These are phyloP conservation scores for Leucosporidium scottii DNA, from an alignment of 768 basidiomycete species.

Conservation along the genomic window DNA sequence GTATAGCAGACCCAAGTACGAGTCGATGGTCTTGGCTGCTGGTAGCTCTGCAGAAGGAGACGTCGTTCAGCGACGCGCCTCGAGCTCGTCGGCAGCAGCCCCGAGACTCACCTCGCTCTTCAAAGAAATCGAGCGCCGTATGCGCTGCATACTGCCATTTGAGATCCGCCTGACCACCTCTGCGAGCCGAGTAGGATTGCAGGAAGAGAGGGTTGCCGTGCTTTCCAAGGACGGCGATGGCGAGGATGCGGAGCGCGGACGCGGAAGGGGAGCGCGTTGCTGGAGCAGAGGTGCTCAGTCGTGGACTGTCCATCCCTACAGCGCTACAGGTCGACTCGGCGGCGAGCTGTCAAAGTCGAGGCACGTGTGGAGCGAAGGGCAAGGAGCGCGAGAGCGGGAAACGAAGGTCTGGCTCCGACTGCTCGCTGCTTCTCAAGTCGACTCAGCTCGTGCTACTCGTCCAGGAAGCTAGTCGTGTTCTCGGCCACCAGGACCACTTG, in stretches of 20 bases:
- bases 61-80: neutral
- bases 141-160: slow-evolving; percentile 83
- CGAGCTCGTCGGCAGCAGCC: neutral
- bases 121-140: slow-evolving; percentile 80
- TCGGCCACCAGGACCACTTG: no score
- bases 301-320: no score
- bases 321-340: no score
- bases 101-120: slow-evolving; percentile 66
- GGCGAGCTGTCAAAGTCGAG: no score
- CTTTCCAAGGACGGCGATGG: slow-evolving; percentile 34
- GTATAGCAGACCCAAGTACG: slow-evolving; percentile 77
- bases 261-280: no score
- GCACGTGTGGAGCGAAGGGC: no score
- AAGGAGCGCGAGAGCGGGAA: no score
- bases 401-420: no score
- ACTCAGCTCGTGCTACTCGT: no score
- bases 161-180: slow-evolving; percentile 55
- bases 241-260: slow-evolving; percentile 19
- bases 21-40: slow-evolving; percentile 57
- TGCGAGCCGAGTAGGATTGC: slow-evolving; percentile 17
- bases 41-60: slow-evolving; percentile 43
- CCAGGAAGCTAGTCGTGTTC: no score
- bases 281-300: no score
- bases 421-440: no score
- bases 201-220: slow-evolving; percentile 37